Evolutionary conservation across 1,284 basidiomycete genomes (phyloP).

Genomic region (Albatrellus sp.): DNA sequence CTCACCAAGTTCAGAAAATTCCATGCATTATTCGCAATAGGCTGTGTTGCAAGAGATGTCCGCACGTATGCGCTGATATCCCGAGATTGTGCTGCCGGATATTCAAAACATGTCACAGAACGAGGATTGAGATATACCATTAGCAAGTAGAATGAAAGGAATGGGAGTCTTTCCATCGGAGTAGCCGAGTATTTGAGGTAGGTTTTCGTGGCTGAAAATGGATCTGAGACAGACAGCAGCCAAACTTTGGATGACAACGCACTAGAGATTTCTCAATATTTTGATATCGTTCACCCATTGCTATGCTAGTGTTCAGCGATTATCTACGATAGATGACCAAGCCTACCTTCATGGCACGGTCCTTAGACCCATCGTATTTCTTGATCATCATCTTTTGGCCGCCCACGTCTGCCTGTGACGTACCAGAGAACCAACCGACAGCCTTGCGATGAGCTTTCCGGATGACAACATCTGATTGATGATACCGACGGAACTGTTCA

Average conservation of each 20-base stretch:
- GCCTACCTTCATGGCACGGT: constrained; percentile 22
- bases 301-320: constrained; percentile 15
- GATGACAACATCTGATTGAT: constrained; percentile 32
- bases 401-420: constrained; percentile 25
- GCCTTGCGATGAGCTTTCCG: constrained; percentile 23
- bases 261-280: constrained; percentile 36
- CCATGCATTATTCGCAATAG: constrained; percentile 7
- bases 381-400: constrained; percentile 29
- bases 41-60: constrained; percentile 6
- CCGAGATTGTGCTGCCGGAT: constrained; percentile 26
- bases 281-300: constrained; percentile 39
- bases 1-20: constrained; percentile 9
- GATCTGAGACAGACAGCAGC: not conserved
- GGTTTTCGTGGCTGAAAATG: constrained; percentile 32
- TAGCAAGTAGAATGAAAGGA: constrained; percentile 38
- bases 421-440: constrained; percentile 35
- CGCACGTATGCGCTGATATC: constrained; percentile 4
- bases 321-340: not conserved
- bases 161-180: constrained; percentile 32
- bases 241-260: constrained; percentile 10
- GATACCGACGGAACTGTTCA: constrained; percentile 33
- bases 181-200: constrained; percentile 41
- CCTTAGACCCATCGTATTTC: constrained; percentile 27
- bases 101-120: not conserved
- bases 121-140: constrained; percentile 20